A percentile compares a stretch with the other conserved stretches of the same genome.
These are phyloP conservation scores for Termitomyces sp. DNA, from an alignment of 768 basidiomycete genomes.

Conservation along the genomic window DNA sequence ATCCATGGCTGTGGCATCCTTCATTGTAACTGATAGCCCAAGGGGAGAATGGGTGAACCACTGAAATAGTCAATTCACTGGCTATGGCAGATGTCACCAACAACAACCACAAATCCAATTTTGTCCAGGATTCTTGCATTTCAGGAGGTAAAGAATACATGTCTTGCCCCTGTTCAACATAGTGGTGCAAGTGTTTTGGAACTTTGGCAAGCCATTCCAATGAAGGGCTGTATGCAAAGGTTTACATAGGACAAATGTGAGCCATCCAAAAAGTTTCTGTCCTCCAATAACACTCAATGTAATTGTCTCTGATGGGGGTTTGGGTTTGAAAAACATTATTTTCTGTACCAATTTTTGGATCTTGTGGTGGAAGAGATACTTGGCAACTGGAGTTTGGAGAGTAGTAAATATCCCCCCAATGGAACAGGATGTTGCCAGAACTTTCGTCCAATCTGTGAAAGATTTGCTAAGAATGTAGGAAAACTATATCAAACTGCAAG, in stretches of 20 bases:
- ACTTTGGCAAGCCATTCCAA: too few species aligned
- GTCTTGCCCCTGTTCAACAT: neutral
- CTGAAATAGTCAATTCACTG: neutral
- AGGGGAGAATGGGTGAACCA: conserved; percentile 5
- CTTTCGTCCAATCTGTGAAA: neutral
- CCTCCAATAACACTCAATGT: neutral
- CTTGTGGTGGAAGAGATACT: neutral
- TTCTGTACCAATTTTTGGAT: neutral
- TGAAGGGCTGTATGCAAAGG: neutral
- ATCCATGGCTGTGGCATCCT: neutral
- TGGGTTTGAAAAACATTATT: neutral
- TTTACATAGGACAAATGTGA: neutral
- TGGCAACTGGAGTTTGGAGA: neutral
- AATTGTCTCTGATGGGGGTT: neutral
- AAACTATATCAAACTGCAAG: neutral
- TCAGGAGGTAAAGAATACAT: neutral
- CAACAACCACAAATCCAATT: neutral
- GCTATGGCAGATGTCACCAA: too few species aligned
- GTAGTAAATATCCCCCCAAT: too few species aligned
- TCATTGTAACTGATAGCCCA: neutral
- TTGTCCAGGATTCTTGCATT: neutral
- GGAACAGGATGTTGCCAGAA: neutral
- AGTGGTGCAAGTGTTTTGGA: neutral
- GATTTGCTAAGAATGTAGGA: neutral
- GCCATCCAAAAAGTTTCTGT: neutral